These are phyloP conservation scores for Naganishia onofrii DNA, from an alignment of 768 basidiomycete genomes.

Conservation along the genomic window DNA sequence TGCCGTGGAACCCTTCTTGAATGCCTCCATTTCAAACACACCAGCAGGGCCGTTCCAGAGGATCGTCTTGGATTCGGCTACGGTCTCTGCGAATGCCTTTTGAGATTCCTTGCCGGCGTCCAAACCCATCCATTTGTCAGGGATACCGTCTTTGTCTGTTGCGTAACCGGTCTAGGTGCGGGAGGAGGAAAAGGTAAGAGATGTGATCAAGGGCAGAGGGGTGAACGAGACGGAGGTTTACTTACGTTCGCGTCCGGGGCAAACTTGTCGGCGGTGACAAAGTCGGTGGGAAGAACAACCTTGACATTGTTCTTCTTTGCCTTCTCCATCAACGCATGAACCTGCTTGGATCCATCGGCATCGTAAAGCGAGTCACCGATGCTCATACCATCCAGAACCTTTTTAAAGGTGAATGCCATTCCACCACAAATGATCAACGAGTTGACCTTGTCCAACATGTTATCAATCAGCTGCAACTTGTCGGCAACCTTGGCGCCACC, in stretches of 20 bases:
- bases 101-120: conserved; percentile 84
- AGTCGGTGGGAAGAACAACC: conserved; percentile 93
- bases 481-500: conserved; percentile 99
- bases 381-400: conserved; percentile 75
- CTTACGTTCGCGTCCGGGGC: conserved; percentile 80
- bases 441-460: conserved; percentile 98
- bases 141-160: conserved; percentile 81
- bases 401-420: conserved; percentile 99
- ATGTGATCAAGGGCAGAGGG: neutral
- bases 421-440: conserved; percentile 94
- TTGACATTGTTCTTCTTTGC: conserved; percentile 88
- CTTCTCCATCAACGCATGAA: conserved; percentile 77
- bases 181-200: neutral
- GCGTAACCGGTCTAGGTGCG: conserved; percentile 53
- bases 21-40: conserved; percentile 94
- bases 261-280: conserved; percentile 90
- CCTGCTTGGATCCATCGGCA: conserved; percentile 80
- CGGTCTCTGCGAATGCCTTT: conserved; percentile 72
- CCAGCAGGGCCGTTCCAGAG: conserved; percentile 94
- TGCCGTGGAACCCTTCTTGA: conserved; percentile 76
- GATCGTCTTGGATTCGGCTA: conserved; percentile 86
- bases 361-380: conserved; percentile 96
- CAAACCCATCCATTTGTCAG: conserved; percentile 90
- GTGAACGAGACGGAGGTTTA: neutral
- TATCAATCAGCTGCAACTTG: conserved; percentile 97